These are phyloP conservation scores for Cladosporium sp. DNA, from an alignment of 2,329 filamentous ascomycete species.

Conservation along the genomic window DNA sequence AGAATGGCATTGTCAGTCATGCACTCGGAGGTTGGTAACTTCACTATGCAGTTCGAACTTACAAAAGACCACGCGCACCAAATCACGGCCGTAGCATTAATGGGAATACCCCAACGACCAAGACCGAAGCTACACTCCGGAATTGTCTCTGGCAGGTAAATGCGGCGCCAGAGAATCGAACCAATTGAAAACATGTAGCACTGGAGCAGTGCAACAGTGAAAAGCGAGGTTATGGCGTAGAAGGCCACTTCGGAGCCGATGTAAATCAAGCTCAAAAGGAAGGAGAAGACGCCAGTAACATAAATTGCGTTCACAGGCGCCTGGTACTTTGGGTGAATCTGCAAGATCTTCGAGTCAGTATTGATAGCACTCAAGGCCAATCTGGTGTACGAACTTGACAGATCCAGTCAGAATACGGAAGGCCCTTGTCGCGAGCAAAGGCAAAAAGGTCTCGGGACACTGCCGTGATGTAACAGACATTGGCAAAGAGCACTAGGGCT, in stretches of 20 bases:
- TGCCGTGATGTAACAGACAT: constrained; percentile 19
- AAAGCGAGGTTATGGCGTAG: constrained; percentile 38
- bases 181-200: constrained; percentile 22
- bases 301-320: constrained; percentile 19
- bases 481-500: constrained; percentile 30
- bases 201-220: constrained; percentile 17
- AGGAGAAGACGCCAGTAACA: constrained; percentile 52
- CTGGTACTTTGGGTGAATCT: constrained; percentile 13
- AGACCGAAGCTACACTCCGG: constrained; percentile 11
- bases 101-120: constrained; percentile 18
- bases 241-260: constrained; percentile 37
- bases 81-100: constrained; percentile 19
- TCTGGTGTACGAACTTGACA: constrained; percentile 10
- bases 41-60: too few relatives aligned
- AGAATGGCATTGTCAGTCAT: not conserved
- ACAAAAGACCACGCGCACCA: constrained; percentile 19
- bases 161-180: constrained; percentile 23
- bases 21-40: too few relatives aligned
- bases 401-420: constrained; percentile 34
- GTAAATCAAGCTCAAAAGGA: constrained; percentile 32
- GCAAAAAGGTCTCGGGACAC: constrained; percentile 22
- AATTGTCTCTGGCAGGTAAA: constrained; percentile 17
- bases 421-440: constrained; percentile 36
- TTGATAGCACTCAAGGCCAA: not conserved
- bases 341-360: not conserved